Percentiles rank a stretch among this genome's conserved stretches.
Conservation (phyloP, 169 alveolate genomes). For the Babesia sp. region DNA sequence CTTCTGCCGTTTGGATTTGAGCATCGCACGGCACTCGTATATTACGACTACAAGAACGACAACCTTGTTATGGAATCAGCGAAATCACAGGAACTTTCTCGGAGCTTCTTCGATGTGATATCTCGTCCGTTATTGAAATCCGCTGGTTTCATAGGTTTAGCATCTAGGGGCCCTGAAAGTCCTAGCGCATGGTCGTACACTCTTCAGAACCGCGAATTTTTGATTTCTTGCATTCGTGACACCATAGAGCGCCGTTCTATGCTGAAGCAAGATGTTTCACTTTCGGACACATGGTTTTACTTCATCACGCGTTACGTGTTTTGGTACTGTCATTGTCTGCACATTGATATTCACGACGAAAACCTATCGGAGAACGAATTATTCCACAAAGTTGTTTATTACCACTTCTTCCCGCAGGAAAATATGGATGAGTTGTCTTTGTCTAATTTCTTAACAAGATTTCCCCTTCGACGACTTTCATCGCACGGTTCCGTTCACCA, state of each 20-base stretch:
- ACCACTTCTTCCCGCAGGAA: constrained; percentile 23
- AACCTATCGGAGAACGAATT: constrained; percentile 12
- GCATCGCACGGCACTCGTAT: constrained; percentile 40
- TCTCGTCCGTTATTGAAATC: background rate
- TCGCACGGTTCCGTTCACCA: constrained; percentile 26
- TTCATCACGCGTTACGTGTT: constrained; percentile 38
- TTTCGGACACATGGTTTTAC: constrained; percentile 43
- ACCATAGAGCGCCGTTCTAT: constrained; percentile 8
- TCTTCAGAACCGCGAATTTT: constrained; percentile 24
- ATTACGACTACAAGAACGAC: constrained; percentile 50
- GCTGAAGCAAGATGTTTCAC: background rate
- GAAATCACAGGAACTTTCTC: background rate
- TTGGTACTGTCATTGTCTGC: constrained; percentile 62
- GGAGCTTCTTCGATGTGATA: constrained; percentile 8
- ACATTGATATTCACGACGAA: constrained; percentile 30
- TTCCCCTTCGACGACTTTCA: constrained; percentile 7
- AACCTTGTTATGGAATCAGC: constrained; percentile 48
- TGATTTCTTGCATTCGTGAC: constrained; percentile 21
- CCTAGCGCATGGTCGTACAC: constrained; percentile 10
- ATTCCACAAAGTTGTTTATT: constrained; percentile 32
- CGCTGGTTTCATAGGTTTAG: background rate
- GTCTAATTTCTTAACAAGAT: constrained; percentile 1
- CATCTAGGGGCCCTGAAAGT: background rate
- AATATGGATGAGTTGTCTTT: background rate
- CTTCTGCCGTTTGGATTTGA: constrained; percentile 21